phyloP scores from a whole-genome alignment of 2,329 filamentous ascomycete species.

The Venturia carpophila region DNA sequence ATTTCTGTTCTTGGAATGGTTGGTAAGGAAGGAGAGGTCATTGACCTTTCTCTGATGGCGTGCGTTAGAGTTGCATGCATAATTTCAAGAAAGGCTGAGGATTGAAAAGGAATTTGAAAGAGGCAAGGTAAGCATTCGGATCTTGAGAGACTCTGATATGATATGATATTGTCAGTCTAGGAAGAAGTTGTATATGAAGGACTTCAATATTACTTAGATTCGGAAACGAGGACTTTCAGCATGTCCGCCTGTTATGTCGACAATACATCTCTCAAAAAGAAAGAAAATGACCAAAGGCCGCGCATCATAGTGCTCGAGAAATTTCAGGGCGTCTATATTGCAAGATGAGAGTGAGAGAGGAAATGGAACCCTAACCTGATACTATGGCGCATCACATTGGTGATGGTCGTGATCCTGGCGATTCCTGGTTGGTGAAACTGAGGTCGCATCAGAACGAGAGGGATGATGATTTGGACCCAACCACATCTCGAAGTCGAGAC shows the following conservation, averaged over 20 bases:
- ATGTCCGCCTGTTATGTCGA: not conserved
- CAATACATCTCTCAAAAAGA: not conserved
- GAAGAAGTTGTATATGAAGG: not conserved
- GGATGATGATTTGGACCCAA: not conserved
- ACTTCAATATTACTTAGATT: not conserved
- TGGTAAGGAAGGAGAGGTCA: not conserved
- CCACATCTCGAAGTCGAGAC: not conserved
- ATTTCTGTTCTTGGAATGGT: not conserved
- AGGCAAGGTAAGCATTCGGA: not conserved
- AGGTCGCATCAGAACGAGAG: slow-evolving; percentile 9
- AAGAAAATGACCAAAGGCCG: not conserved
- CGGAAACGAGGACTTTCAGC: not conserved
- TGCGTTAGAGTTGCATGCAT: not conserved
- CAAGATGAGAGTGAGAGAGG: not conserved
- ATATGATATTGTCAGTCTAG: not conserved
- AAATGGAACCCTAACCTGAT: not conserved
- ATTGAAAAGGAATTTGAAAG: not conserved
- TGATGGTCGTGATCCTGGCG: slow-evolving; percentile 1
- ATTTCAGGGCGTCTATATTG: not conserved
- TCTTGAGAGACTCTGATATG: not conserved
- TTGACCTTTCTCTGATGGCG: not conserved
- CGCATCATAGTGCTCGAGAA: not conserved
- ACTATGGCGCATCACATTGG: not conserved
- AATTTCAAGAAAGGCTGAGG: not conserved
- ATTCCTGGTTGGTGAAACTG: slow-evolving; percentile 2